Evolutionary conservation across 2,329 filamentous ascomycete genomes (phyloP).

Genomic region (Cladosporium halotolerans): DNA sequence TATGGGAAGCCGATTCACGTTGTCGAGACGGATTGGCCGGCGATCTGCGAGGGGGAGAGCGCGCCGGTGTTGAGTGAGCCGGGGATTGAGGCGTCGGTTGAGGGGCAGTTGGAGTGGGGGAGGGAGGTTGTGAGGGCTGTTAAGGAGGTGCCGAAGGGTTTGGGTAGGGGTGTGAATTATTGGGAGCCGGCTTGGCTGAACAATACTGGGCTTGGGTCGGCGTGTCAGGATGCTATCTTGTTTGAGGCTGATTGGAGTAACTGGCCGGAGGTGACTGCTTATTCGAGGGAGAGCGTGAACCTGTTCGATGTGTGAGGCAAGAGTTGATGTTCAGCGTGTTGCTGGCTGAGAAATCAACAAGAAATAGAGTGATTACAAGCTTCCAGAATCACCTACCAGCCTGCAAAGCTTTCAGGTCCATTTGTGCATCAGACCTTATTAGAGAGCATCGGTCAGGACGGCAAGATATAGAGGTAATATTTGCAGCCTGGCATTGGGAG

Average conservation of each 20-base stretch:
- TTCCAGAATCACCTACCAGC: no score
- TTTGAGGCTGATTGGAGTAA: conserved; percentile 25
- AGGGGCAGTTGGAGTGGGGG: conserved; percentile 28
- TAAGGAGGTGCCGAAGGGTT: conserved; percentile 22
- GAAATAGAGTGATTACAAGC: no score
- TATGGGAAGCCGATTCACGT: conserved; percentile 30
- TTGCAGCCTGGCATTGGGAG: no score
- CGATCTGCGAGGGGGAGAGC: conserved; percentile 20
- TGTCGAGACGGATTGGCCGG: conserved; percentile 30
- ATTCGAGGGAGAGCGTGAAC: conserved; percentile 21
- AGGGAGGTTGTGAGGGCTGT: conserved; percentile 23
- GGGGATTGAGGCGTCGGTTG: conserved; percentile 20
- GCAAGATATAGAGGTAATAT: no score
- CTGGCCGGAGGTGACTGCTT: conserved; percentile 24
- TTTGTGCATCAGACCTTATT: no score
- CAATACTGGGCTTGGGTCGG: conserved; percentile 26
- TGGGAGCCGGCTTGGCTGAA: conserved; percentile 30
- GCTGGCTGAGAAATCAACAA: no score
- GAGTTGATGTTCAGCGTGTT: no score
- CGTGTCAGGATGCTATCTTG: conserved; percentile 25
- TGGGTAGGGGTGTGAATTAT: conserved; percentile 28
- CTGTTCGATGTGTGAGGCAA: conserved; percentile 17
- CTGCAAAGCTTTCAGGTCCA: no score
- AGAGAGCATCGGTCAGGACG: no score
- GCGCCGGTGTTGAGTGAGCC: conserved; percentile 29